A percentile compares a stretch with the other conserved stretches of the same genome.
Conservation (phyloP, 352 stramenopile genomes). For the Phytopythium kandeliae region DNA sequence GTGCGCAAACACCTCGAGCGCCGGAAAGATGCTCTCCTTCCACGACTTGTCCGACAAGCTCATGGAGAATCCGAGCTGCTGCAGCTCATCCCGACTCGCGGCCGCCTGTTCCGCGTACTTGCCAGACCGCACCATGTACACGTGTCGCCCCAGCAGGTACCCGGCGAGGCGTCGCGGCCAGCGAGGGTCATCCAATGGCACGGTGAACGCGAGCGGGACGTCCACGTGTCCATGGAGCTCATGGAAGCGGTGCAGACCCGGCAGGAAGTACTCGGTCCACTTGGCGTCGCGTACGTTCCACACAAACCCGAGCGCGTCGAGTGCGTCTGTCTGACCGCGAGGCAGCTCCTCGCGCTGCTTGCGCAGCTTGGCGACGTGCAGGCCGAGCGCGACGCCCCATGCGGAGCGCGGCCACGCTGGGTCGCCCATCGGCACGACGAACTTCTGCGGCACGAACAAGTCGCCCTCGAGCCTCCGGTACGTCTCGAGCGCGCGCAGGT, state of each 20-base stretch:
- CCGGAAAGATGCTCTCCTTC: slow-evolving; percentile 62
- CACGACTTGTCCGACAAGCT: slow-evolving; percentile 51
- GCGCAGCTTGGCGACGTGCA: slow-evolving; percentile 87
- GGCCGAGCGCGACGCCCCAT: slow-evolving; percentile 80
- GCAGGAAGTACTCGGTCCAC: slow-evolving; percentile 64
- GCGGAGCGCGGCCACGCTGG: slow-evolving; percentile 69
- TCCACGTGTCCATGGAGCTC: slow-evolving; percentile 51
- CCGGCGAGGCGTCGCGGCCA: slow-evolving; percentile 48
- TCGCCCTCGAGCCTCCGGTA: slow-evolving; percentile 82
- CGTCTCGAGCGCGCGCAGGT: slow-evolving; percentile 65
- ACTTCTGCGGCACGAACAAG: slow-evolving; percentile 91
- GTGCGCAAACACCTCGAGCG: slow-evolving; percentile 79
- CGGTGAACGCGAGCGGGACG: slow-evolving; percentile 55
- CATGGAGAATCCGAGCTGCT: slow-evolving; percentile 59
- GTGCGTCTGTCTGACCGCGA: slow-evolving; percentile 48
- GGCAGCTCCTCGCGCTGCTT: slow-evolving; percentile 48
- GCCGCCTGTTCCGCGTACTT: slow-evolving; percentile 49
- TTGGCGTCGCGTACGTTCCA: slow-evolving; percentile 84
- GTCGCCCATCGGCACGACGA: slow-evolving; percentile 72
- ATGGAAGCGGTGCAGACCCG: slow-evolving; percentile 45
- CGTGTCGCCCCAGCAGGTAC: slow-evolving; percentile 56
- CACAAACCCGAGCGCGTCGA: slow-evolving; percentile 91
- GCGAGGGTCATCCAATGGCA: slow-evolving; percentile 28
- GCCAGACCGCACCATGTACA: slow-evolving; percentile 61
- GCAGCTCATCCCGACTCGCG: slow-evolving; percentile 30